Evolutionary conservation across 2,329 filamentous ascomycete genomes (phyloP), one percentile per base, ranked within the genome.

Genomic region (Ophiostoma quercus): DNA sequence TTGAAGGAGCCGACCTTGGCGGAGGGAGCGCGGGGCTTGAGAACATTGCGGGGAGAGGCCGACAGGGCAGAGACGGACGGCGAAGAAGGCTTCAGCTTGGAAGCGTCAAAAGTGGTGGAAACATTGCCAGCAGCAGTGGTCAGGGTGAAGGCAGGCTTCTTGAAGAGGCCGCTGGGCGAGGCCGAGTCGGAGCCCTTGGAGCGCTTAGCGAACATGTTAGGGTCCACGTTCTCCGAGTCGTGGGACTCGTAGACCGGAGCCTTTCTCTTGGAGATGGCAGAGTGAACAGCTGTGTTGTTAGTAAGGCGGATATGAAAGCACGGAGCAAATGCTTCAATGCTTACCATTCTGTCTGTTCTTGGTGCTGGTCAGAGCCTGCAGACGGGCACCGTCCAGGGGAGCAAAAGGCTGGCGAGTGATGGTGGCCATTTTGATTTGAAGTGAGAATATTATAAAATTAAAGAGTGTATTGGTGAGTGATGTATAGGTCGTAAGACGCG

Each of bases 341-440:
- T 74, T 85, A 90, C 87, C 85, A 83, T 89, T 89, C 77, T 94
- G 91, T 79, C 88, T 84, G 79, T 94, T 94, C 83, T 93, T 94
- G 67, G 89, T 80, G 79, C 88, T 92, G 34, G 88, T 89, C 75
- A 94, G 82, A 73, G 83, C 87, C 78, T 92, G 89, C 34, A 94
- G 83, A 74, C 91, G 87, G 70, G 88, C 82, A 74, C 84, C 84
- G 77, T 91, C 87, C 69, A 94, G 83, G 67, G 89, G 89, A 77
- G 88, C 91, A 78, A 94, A 93, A 6, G 91, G 91, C 80, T 92
- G 90, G 76, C 91, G 87, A 72, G 83, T 80, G 72, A 84, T 75
- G 74, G 84, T 79, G 77, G 85, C 84, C 85, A 88, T 88, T 75
- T 76, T 76, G 76, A 22, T 14, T 22, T 19, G 8, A 70, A 73